These are phyloP conservation scores for Saitozyma sp. DNA, from an alignment of 768 basidiomycete genomes.

Conservation along the genomic window DNA sequence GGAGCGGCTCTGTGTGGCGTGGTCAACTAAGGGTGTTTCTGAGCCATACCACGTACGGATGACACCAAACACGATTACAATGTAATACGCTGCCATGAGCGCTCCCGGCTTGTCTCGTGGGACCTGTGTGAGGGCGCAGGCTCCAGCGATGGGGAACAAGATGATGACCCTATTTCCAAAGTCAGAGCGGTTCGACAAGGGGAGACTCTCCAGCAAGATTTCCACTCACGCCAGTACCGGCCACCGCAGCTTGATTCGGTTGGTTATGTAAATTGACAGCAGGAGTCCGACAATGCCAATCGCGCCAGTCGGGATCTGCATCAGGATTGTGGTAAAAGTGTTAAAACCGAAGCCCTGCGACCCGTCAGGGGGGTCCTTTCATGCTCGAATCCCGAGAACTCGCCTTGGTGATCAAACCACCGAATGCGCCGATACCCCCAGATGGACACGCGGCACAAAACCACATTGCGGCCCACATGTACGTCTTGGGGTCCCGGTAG, in stretches of 20 bases:
- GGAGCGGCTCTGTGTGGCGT: too few relatives aligned
- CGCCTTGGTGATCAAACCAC: conserved; percentile 41
- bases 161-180: too few relatives aligned
- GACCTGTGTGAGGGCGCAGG: conserved; percentile 30
- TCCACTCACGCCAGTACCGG: conserved; percentile 32
- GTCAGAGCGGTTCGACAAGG: too few relatives aligned
- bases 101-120: conserved; percentile 26
- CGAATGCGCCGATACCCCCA: conserved; percentile 41
- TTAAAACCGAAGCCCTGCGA: conserved; percentile 35
- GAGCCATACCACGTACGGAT: too few relatives aligned
- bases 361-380: too few relatives aligned
- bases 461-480: conserved; percentile 40
- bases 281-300: conserved; percentile 31
- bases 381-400: too few relatives aligned
- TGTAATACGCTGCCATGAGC: conserved; percentile 23
- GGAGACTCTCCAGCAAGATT: too few relatives aligned
- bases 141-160: conserved; percentile 36
- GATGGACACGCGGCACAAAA: conserved; percentile 37
- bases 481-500: conserved; percentile 42
- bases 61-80: conserved; percentile 31
- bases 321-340: conserved; percentile 37
- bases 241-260: conserved; percentile 38
- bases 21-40: too few relatives aligned
- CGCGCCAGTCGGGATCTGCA: conserved; percentile 40
- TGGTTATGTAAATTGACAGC: conserved; percentile 32